Evolutionary conservation across 306 rosid species (phyloP), one percentile per base, ranked within the genome.

Genomic region (Medicago ruthenica): DNA sequence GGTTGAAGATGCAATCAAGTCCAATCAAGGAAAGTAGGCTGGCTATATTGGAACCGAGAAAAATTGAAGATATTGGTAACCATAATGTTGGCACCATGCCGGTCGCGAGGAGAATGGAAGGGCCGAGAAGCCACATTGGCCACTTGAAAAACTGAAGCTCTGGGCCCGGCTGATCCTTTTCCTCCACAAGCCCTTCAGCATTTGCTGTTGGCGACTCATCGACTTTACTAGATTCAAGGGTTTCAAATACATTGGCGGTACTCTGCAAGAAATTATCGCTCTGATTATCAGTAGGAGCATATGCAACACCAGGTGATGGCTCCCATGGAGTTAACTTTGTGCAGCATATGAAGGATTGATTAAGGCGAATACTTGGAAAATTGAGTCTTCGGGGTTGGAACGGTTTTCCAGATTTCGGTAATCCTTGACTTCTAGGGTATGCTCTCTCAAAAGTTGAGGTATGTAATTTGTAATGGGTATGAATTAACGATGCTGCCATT

Each of bases 41-140:
- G 24, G 96, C 96, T 77, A 88, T 80, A 80, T 88, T 91, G 76
- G 98, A 85, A 37, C 97, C 98, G 7, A 89, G 87, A 76, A 88
- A 91, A 72, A 93, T 71, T 7, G 98, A 89, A 36, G 97, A 91
- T 69, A 89, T 42, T 0, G 97, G 98, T 51, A 93, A 87, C 97
- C 98, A 91, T 70, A 93, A 75, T n/a, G 97, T 91, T 20, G 98
- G 98, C 22, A 77, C 89, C 92, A 93, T 91, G 73, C 97, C 94
- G 0, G 97, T 89, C 0, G 64, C 71, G 11, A 93, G 96, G 65
- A 93, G 93, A 83, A 93, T 4, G 8, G 93, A 87, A 67, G 97
- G 98, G 27, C 98, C 98, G 11, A 93, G 82, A 83, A 91, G 81
- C 98, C 97, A 93, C 93, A 91, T 71, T 10, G 97, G 98, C 97